Percentiles rank a stretch among this genome's conserved stretches.
phyloP scores from a whole-genome alignment of 805 yeast genomes.

The Dipodascus geniculatus region DNA sequence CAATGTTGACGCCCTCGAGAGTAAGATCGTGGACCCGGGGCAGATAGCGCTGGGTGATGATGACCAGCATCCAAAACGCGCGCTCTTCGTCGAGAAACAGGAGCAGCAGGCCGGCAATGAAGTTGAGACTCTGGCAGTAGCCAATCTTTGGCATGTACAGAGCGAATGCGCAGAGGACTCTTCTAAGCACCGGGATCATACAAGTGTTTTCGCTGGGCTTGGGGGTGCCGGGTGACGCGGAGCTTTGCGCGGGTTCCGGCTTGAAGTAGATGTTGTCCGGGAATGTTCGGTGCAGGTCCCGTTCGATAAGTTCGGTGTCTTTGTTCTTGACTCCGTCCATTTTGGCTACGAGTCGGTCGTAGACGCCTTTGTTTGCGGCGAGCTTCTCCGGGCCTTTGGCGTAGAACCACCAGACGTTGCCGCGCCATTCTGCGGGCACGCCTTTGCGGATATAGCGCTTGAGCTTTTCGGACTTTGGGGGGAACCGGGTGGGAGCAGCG shows the following conservation, averaged over 20 bases:
- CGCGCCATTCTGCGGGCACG: slow-evolving; percentile 95
- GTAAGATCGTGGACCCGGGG: slow-evolving; percentile 88
- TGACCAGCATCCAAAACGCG: slow-evolving; percentile 93
- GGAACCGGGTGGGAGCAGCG: slow-evolving; percentile 52
- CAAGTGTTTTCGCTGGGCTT: slow-evolving; percentile 39
- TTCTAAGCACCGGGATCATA: slow-evolving; percentile 56
- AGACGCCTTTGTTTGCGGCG: slow-evolving; percentile 60
- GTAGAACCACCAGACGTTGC: slow-evolving; percentile 92
- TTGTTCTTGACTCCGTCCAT: slow-evolving; percentile 44
- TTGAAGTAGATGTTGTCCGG: slow-evolving; percentile 86
- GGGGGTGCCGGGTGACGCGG: slow-evolving; percentile 8
- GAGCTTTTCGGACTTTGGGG: slow-evolving; percentile 57
- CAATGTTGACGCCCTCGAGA: slow-evolving; percentile 88
- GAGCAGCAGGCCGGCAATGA: slow-evolving; percentile 75
- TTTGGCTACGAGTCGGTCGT: slow-evolving; percentile 52
- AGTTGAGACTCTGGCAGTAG: slow-evolving; percentile 90
- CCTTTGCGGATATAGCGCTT: slow-evolving; percentile 81
- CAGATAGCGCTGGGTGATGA: slow-evolving; percentile 70
- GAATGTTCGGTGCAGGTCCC: slow-evolving; percentile 87
- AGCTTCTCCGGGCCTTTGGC: slow-evolving; percentile 74
- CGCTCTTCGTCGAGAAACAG: slow-evolving; percentile 82
- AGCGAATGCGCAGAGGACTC: slow-evolving; percentile 78
- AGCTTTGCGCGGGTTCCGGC: slow-evolving; percentile 20
- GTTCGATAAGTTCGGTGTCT: slow-evolving; percentile 86
- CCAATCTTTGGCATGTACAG: slow-evolving; percentile 82